A percentile compares a stretch with the other conserved stretches of the same genome.
Evolutionary conservation across 2,329 filamentous ascomycete species (phyloP).

Genomic region (Hymenoscyphus fraxineus): DNA sequence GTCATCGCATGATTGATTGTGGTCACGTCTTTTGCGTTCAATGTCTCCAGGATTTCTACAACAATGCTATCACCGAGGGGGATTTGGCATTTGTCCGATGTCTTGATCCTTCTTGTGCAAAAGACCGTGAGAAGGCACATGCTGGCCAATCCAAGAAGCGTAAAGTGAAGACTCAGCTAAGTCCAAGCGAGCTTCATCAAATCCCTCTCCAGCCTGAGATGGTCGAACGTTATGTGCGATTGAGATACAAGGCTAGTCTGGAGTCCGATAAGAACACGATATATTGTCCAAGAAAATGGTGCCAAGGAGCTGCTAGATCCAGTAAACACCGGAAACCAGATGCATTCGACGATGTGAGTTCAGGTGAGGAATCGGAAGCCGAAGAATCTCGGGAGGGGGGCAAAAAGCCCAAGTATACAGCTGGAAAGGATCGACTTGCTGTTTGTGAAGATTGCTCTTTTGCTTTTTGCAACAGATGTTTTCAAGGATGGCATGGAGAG

Average conservation of each 20-base stretch:
- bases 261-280: constrained; percentile 89
- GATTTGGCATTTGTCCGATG: constrained; percentile 78
- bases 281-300: constrained; percentile 91
- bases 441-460: constrained; percentile 87
- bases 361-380: constrained; percentile 49
- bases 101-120: constrained; percentile 73
- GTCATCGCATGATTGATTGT: constrained; percentile 79
- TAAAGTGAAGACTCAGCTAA: constrained; percentile 66
- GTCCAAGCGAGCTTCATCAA: constrained; percentile 77
- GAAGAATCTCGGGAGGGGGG: constrained; percentile 32
- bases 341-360: constrained; percentile 59
- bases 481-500: constrained; percentile 88
- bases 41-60: constrained; percentile 91
- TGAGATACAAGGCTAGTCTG: constrained; percentile 89
- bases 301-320: constrained; percentile 79
- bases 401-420: constrained; percentile 22
- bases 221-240: constrained; percentile 79
- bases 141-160: constrained; percentile 40
- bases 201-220: constrained; percentile 67
- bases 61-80: constrained; percentile 79
- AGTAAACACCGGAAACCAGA: constrained; percentile 68
- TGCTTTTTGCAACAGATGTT: constrained; percentile 74
- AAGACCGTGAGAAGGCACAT: constrained; percentile 44
- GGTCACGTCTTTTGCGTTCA: constrained; percentile 84
- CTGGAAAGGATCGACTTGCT: constrained; percentile 61